Evolutionary conservation across 148 eudicot species (phyloP).

Genomic region (Arctostaphylos glauca): DNA sequence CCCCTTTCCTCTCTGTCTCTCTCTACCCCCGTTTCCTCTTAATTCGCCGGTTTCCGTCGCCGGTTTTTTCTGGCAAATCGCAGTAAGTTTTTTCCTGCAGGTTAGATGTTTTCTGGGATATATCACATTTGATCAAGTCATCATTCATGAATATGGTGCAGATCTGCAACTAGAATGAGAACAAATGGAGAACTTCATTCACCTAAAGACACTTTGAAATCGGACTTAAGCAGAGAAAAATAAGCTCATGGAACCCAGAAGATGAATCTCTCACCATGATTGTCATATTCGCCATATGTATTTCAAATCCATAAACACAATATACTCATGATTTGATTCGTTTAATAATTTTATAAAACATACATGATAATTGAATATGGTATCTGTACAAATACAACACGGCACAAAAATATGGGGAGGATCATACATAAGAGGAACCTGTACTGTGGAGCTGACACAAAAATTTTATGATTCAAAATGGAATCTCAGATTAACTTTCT

Average conservation of each 20-base stretch:
- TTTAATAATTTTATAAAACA: slow-evolving; percentile 5
- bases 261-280: not conserved
- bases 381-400: slow-evolving; percentile 11
- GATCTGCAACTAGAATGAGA: too few species aligned
- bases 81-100: too few species aligned
- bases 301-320: slow-evolving; percentile 21
- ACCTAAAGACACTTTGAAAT: not conserved
- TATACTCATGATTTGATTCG: not conserved
- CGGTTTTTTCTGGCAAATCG: too few species aligned
- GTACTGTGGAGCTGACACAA: slow-evolving; percentile 2
- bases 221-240: not conserved
- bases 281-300: slow-evolving; percentile 2
- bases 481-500: slow-evolving; percentile 16
- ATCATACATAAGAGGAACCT: not conserved
- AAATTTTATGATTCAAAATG: slow-evolving; percentile 5
- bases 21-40: too few species aligned
- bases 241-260: not conserved
- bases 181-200: not conserved
- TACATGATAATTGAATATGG: not conserved
- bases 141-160: too few species aligned
- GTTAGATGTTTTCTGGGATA: too few species aligned
- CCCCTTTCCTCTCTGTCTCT: too few species aligned
- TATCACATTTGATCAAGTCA: too few species aligned
- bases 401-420: slow-evolving; percentile 5
- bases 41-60: too few species aligned